Evolutionary conservation across 1,284 basidiomycete species (phyloP).

Genomic region (Flammula alnicola): DNA sequence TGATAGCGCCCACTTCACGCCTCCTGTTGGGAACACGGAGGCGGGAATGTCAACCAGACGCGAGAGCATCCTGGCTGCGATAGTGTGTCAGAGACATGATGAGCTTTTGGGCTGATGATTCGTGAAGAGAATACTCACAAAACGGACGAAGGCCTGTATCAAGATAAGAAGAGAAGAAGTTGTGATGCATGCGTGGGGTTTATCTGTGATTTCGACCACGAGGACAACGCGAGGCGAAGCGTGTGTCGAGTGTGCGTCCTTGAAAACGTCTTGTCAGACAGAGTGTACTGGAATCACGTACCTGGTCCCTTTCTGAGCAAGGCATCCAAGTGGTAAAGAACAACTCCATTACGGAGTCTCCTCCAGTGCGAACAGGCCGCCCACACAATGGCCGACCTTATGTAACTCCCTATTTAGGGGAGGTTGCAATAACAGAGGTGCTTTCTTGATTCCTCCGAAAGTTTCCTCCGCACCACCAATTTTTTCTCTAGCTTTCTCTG

Average conservation of each 20-base stretch:
- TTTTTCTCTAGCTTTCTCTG: no score
- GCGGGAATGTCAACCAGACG: constrained; percentile 13
- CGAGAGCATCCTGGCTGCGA: constrained; percentile 20
- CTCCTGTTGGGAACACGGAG: constrained; percentile 8
- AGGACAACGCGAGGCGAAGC: constrained; percentile 6
- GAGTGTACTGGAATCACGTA: no score
- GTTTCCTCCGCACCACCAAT: no score
- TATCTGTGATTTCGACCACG: constrained; percentile 3
- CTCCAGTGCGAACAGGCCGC: no score
- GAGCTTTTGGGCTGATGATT: background rate
- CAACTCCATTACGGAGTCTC: no score
- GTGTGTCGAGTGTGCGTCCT: background rate
- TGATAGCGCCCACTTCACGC: constrained; percentile 24
- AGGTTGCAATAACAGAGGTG: no score
- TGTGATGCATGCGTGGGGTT: background rate
- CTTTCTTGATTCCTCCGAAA: no score
- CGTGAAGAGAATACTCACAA: no score
- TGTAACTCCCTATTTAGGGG: no score
- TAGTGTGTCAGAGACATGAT: background rate
- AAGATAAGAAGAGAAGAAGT: constrained; percentile 10
- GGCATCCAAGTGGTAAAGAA: no score
- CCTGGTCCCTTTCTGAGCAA: no score
- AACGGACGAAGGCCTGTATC: background rate
- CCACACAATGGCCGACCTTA: no score
- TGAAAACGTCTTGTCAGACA: background rate